Evolutionary conservation across 2,329 filamentous ascomycete species (phyloP).

Genomic region (Verruconis gallopava): DNA sequence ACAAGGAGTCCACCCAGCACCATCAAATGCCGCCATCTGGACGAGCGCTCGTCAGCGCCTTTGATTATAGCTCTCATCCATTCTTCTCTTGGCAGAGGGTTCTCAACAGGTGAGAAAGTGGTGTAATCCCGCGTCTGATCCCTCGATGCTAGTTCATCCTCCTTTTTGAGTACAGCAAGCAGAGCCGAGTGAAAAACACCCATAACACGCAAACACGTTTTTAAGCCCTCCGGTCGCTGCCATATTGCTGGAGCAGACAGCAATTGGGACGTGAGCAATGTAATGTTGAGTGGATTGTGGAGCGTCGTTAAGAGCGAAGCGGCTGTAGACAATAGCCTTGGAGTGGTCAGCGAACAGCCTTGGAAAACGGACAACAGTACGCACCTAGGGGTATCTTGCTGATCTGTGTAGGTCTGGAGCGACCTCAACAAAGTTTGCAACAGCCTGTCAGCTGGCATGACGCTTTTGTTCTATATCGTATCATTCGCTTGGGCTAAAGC

Average conservation of each 20-base stretch:
- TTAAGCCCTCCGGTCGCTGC: slow-evolving; percentile 44
- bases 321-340: slow-evolving; percentile 51
- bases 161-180: slow-evolving; percentile 24
- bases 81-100: slow-evolving; percentile 35
- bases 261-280: slow-evolving; percentile 58
- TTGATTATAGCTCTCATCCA: slow-evolving; percentile 47
- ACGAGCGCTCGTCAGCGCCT: slow-evolving; percentile 48
- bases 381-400: slow-evolving; percentile 48
- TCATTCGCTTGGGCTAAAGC: neutral
- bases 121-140: neutral
- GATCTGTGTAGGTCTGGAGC: slow-evolving; percentile 43
- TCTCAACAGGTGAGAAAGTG: slow-evolving; percentile 14
- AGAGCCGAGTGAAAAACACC: slow-evolving; percentile 60
- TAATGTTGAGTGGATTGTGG: slow-evolving; percentile 62
- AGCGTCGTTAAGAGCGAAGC: slow-evolving; percentile 55
- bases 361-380: too few relatives aligned
- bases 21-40: slow-evolving; percentile 73
- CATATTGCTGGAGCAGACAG: slow-evolving; percentile 58
- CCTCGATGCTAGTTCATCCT: slow-evolving; percentile 12
- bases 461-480: slow-evolving; percentile 11
- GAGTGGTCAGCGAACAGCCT: too few relatives aligned
- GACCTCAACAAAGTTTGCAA: slow-evolving; percentile 54
- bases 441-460: slow-evolving; percentile 54
- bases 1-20: slow-evolving; percentile 66
- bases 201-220: slow-evolving; percentile 51